Evolutionary conservation across 768 basidiomycete genomes (phyloP).

Genomic region (Termitomyces titanicus): DNA sequence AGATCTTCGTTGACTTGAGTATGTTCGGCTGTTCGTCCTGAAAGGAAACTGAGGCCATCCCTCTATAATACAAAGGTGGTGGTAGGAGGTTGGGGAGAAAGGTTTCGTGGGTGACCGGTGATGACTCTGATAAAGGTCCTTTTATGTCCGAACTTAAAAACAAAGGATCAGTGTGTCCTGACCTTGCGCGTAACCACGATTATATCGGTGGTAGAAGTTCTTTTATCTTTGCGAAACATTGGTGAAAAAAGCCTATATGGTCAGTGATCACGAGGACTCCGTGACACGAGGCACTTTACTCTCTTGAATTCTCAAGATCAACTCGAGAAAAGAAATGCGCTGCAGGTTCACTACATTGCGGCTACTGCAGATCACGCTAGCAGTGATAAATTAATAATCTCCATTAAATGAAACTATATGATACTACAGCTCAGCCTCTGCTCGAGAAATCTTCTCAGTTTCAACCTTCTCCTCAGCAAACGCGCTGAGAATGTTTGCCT

Average conservation of each 20-base stretch:
- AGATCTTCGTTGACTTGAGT: conserved; percentile 28
- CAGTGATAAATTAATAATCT: background rate
- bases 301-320: background rate
- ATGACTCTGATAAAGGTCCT: background rate
- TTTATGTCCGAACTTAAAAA: background rate
- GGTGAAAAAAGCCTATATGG: conserved; percentile 11
- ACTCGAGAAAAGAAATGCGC: too few species aligned
- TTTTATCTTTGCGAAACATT: conserved; percentile 1
- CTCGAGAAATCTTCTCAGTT: conserved; percentile 30
- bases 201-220: conserved; percentile 5
- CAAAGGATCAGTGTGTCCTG: background rate
- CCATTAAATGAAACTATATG: background rate
- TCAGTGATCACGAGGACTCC: conserved; percentile 27
- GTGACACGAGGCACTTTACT: conserved; percentile 25
- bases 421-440: conserved; percentile 42
- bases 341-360: too few species aligned
- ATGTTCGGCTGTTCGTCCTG: conserved; percentile 22
- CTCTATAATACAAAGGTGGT: background rate
- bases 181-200: background rate
- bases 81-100: background rate
- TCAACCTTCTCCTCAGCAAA: conserved; percentile 45
- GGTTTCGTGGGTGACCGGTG: background rate
- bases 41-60: conserved; percentile 8
- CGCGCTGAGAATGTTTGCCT: conserved; percentile 78
- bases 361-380: background rate